Conservation (phyloP, 1,139 yeast genomes). For the Pichia sp. region DNA sequence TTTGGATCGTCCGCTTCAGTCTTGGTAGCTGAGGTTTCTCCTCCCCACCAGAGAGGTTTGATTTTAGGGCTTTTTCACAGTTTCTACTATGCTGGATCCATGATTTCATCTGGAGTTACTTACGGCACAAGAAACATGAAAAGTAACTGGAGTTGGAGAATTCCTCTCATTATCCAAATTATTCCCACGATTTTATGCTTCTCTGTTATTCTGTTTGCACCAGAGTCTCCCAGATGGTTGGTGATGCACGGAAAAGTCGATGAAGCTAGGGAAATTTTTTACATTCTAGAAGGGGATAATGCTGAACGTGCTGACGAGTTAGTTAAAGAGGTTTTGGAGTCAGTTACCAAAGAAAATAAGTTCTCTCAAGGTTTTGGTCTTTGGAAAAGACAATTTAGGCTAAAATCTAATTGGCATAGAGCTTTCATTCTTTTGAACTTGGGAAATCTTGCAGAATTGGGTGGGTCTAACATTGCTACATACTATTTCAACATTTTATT, state of each 20-base stretch:
- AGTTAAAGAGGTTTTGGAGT: not conserved
- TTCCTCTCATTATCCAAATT: slow-evolving; percentile 4
- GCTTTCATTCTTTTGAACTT: slow-evolving; percentile 2
- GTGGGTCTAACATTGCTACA: slow-evolving; percentile 4
- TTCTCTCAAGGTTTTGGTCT: slow-evolving; percentile 1
- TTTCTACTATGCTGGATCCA: slow-evolving; percentile 3
- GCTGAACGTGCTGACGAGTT: slow-evolving; percentile 1
- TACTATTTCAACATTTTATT: slow-evolving; percentile 2
- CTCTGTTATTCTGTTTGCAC: slow-evolving; percentile 1
- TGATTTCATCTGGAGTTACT: slow-evolving; percentile 3
- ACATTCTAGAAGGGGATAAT: not conserved
- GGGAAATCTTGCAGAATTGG: slow-evolving; percentile 1
- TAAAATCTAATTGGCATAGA: slow-evolving; percentile 3
- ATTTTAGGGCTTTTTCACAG: slow-evolving; percentile 3
- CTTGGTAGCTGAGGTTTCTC: slow-evolving; percentile 3
- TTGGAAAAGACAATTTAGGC: slow-evolving; percentile 2
- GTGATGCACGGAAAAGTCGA: slow-evolving; percentile 1
- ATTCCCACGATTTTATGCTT: not conserved
- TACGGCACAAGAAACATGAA: slow-evolving; percentile 1
- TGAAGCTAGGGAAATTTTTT: slow-evolving; percentile 4
- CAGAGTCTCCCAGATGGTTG: slow-evolving; percentile 6
- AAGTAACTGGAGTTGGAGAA: slow-evolving; percentile 5
- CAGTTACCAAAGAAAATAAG: not conserved
- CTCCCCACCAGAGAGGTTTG: slow-evolving; percentile 1
- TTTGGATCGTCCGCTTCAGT: slow-evolving; percentile 4